Evolutionary conservation across 345 rosid genomes (phyloP).

Genomic region (Excoecaria agallocha): DNA sequence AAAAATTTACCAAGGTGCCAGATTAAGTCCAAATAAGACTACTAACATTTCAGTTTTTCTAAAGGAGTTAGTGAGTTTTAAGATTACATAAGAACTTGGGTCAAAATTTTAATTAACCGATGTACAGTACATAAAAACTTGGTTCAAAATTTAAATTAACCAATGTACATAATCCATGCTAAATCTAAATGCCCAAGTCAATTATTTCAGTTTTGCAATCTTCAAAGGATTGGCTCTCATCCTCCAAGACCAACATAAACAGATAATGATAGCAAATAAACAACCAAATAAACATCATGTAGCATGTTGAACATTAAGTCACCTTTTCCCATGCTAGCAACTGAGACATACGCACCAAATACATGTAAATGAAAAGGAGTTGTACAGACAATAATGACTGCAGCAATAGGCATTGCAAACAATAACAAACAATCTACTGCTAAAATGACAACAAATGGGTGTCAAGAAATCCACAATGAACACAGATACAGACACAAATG

Average conservation of each 20-base stretch:
- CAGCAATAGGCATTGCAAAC: neutral
- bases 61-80: neutral
- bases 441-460: neutral
- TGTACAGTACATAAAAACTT: neutral
- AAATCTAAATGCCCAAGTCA: neutral
- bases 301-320: neutral
- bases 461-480: neutral
- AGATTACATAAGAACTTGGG: neutral
- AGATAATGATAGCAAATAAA: neutral
- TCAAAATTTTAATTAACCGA: neutral
- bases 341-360: neutral
- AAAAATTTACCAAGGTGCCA: neutral
- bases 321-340: neutral
- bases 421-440: neutral
- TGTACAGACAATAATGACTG: neutral
- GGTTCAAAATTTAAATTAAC: neutral
- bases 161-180: neutral
- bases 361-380: neutral
- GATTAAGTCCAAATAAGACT: neutral
- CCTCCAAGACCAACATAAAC: neutral
- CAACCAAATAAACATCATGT: neutral
- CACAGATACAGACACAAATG: neutral
- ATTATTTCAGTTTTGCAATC: neutral
- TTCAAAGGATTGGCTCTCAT: neutral
- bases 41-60: neutral